Evolutionary conservation across 495 filamentous ascomycete genomes (phyloP), one percentile per base, ranked within the genome.

Genomic region (Mytilinidion resinicola): DNA sequence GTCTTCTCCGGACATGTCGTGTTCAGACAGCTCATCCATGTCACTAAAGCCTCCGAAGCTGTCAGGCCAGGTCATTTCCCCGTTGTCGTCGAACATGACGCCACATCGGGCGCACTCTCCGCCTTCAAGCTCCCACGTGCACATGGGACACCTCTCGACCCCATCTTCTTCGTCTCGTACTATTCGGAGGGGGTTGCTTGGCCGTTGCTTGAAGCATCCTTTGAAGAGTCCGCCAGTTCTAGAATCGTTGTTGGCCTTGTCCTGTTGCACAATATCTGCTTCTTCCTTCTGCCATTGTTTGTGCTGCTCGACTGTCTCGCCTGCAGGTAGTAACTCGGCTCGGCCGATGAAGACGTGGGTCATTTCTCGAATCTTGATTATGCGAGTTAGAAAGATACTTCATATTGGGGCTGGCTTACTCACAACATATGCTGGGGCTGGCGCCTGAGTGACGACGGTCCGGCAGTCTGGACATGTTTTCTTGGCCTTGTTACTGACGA

Each of bases 401-500:
- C 10, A 9, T 33, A 17, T 14, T 6, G 4, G 8, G 11, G 2
- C 35, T 9, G 14, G 20, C 41, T 21, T 35, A 72, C 77, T 69
- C 64, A 87, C 85, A 59, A 87, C 65, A 70, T 86, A 89, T n/a
- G 86, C 82, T 53, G 85, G 86, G 15, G 86, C 81, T 0, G 86
- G 86, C 57, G 81, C 73, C 8, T 75, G 73, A 53, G 74, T 76
- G 55, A 89, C 79, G 8, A 75, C 72, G 0, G 80, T 74, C 59
- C 86, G 80, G 67, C 86, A 89, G 65, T 88, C 86, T 5, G 86
- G 86, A 67, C 86, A 89, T 59, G 83, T 86, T 68, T 86, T 85
- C 61, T 81, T 82, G 39, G 71, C 73, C 65, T 75, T 76, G 55
- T 80, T 79, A 57, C 73, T 77, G 9, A 72, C 73, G 62, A 89